Evolutionary conservation across 2,329 filamentous ascomycete species (phyloP).

Genomic region (Parafenestella ontariensis): DNA sequence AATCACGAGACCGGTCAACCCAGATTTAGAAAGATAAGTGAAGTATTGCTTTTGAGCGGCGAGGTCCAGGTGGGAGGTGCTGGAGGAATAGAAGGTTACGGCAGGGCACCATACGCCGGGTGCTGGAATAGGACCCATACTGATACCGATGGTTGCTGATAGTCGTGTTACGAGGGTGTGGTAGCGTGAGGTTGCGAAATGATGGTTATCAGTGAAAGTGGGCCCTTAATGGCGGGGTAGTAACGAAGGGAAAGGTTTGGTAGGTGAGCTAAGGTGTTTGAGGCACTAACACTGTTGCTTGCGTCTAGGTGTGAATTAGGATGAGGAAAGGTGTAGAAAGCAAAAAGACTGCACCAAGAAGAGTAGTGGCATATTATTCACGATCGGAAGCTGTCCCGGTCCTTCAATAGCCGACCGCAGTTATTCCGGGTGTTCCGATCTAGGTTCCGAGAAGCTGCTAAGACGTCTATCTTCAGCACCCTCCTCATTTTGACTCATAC

Average conservation of each 20-base stretch:
- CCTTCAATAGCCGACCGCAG: slow-evolving; percentile 15
- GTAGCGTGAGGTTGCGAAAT: background rate
- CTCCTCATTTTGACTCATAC: no score
- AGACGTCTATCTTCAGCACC: no score
- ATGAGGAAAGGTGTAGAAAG: background rate
- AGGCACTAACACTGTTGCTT: background rate
- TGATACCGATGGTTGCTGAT: background rate
- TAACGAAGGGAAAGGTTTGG: background rate
- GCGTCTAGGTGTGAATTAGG: background rate
- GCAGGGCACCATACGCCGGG: slow-evolving; percentile 49
- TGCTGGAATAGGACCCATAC: slow-evolving; percentile 22
- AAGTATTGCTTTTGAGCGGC: slow-evolving; percentile 53
- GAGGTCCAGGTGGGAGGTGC: slow-evolving; percentile 51
- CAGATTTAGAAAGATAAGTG: slow-evolving; percentile 52
- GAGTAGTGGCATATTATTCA: slow-evolving; percentile 8
- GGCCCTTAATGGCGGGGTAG: background rate
- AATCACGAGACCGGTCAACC: slow-evolving; percentile 55
- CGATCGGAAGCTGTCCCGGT: slow-evolving; percentile 9
- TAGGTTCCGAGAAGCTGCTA: background rate
- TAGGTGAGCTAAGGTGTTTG: background rate
- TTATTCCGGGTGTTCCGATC: slow-evolving; percentile 7
- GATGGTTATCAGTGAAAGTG: no score
- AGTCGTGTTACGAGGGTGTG: background rate
- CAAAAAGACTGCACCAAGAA: background rate
- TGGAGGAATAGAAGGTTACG: slow-evolving; percentile 55